Conservation (phyloP, 2,329 filamentous ascomycete genomes). For the Clarireedia paspali region DNA sequence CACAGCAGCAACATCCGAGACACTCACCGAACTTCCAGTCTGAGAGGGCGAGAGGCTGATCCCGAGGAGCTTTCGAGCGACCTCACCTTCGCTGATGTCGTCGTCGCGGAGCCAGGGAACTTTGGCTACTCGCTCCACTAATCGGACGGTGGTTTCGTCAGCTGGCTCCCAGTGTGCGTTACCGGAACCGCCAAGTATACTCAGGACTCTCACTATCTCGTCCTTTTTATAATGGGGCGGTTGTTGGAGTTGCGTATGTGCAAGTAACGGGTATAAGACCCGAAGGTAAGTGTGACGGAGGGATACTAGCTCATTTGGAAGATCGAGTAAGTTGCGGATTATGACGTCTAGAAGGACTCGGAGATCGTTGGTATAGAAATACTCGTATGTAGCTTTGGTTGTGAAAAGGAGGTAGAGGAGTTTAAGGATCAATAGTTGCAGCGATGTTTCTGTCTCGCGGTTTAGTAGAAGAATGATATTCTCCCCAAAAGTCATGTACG, state of each 20-base stretch:
- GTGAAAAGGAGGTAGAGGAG: conserved; percentile 93
- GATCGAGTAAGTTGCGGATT: conserved; percentile 89
- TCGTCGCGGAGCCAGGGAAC: conserved; percentile 58
- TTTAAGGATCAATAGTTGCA: conserved; percentile 94
- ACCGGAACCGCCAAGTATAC: conserved; percentile 58
- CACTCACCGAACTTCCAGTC: conserved; percentile 65
- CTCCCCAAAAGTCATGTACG: conserved; percentile 91
- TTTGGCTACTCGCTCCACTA: conserved; percentile 67
- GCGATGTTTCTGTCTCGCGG: conserved; percentile 85
- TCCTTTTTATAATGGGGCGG: conserved; percentile 87
- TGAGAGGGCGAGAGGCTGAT: conserved; percentile 61
- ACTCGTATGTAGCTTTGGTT: conserved; percentile 84
- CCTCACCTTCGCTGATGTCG: conserved; percentile 35
- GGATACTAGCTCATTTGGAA: conserved; percentile 71
- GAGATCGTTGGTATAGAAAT: conserved; percentile 97
- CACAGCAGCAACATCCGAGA: conserved; percentile 70
- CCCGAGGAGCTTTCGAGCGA: conserved; percentile 55
- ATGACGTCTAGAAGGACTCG: conserved; percentile 93
- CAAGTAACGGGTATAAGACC: conserved; percentile 82
- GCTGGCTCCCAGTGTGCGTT: conserved; percentile 72
- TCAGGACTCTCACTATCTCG: conserved; percentile 71
- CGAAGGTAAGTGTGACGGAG: conserved; percentile 91
- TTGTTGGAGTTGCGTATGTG: conserved; percentile 81
- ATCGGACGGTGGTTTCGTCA: conserved; percentile 70
- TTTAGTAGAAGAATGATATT: conserved; percentile 95